These are phyloP conservation scores for Tetragonia tetragonoides DNA, from an alignment of 148 eudicot species.

Conservation along the genomic window DNA sequence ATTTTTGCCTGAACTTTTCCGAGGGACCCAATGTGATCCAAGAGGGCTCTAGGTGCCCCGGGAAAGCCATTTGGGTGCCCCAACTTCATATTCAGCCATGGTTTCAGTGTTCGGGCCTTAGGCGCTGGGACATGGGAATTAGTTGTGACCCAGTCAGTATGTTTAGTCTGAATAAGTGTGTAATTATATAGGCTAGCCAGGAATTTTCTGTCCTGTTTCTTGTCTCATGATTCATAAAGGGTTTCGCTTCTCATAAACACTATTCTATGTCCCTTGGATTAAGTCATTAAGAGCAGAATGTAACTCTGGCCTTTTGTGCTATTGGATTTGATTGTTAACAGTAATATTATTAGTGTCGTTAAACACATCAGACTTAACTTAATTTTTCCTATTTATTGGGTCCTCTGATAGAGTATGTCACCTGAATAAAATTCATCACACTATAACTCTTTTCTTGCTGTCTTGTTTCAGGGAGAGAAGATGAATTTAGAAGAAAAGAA, in stretches of 20 bases:
- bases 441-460: background rate
- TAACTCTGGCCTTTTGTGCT: too few species aligned
- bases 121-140: too few species aligned
- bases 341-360: background rate
- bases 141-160: too few species aligned
- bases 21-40: too few species aligned
- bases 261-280: background rate
- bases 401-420: background rate
- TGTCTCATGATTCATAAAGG: background rate
- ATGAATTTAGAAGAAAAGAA: conserved; percentile 59
- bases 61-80: too few species aligned
- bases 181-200: background rate
- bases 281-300: background rate
- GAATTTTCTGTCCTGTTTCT: background rate
- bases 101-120: too few species aligned
- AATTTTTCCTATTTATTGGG: background rate
- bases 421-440: background rate
- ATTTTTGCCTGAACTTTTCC: too few species aligned
- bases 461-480: conserved; percentile 63
- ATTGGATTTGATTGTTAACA: background rate
- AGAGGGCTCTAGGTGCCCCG: too few species aligned
- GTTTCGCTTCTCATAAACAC: background rate
- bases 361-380: background rate
- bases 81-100: too few species aligned
- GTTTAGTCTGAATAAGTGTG: too few species aligned